Evolutionary conservation across 768 basidiomycete species (phyloP), one percentile per base, ranked within the genome.

Genomic region (Leccinum broughii): DNA sequence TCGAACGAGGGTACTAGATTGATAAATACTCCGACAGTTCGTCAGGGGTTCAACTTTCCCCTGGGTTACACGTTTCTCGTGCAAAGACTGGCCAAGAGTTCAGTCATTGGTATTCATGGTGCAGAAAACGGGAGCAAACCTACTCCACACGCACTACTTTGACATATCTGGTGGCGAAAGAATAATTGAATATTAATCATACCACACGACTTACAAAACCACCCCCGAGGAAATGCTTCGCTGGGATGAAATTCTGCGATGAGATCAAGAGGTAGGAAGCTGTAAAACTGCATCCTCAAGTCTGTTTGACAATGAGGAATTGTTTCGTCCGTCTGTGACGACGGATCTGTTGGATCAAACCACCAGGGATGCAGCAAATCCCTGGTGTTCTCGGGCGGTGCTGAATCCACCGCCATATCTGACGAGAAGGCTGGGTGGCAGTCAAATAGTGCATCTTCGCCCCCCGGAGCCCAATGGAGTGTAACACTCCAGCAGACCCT

Each of bases 391-490:
- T 44, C 32, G 6, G 10, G 35, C 10, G 44, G n/a, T 17, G 44
- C 22, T 8, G 63, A 55, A 7, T 51, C 59, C 30, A 30, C 24
- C 37, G 17, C 9, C 51, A 35, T 14, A n/a, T 60, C 49, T 9
- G 52, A 44, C 39, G 59, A 30, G n/a, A 17, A 35, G 34, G 46
- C 17, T 10, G 37, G 15, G 13, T 58, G 44, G 22, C 51, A 17
- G 20, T 50, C n/a, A 57, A 70, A 67, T 35, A 72, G 63, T 34
- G 63, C 62, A 24, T 79, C 76, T 67, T 85, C 83, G 3, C 83
- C 83, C 24, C 83, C 83, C 5, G 77, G 70, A 11, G 74, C 75
- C 84, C 84, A 85, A 53, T 75, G 66, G 28, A 83, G 73, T n/a
- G 69, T 72, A 46, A 84, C 72, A 48, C 63, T 65, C 84, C 84